phyloP scores from a whole-genome alignment of 179 eudicot genomes.

The Vitellaria paradoxa region DNA sequence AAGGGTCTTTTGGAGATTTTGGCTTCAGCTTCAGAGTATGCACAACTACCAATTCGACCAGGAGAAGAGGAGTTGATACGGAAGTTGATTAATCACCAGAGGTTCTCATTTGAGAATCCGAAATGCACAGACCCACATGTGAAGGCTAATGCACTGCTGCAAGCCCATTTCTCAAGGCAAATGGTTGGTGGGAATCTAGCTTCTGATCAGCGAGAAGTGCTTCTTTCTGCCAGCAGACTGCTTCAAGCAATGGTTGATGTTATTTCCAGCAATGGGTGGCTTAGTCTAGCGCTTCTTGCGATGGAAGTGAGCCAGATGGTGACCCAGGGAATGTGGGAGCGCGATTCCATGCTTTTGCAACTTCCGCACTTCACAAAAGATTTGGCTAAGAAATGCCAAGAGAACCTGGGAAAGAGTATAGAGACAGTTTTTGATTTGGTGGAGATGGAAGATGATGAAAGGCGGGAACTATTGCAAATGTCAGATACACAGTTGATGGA shows the following conservation, averaged over 20 bases:
- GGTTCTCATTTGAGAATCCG: constrained; percentile 83
- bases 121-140: constrained; percentile 79
- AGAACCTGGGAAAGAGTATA: constrained; percentile 64
- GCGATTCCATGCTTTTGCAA: constrained; percentile 90
- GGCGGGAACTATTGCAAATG: constrained; percentile 72
- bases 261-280: constrained; percentile 93
- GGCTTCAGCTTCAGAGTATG: constrained; percentile 85
- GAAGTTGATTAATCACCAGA: constrained; percentile 71
- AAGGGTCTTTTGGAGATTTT: constrained; percentile 90
- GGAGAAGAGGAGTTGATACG: constrained; percentile 87
- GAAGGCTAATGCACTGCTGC: constrained; percentile 66
- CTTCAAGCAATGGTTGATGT: constrained; percentile 88
- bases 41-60: constrained; percentile 72
- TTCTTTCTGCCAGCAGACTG: constrained; percentile 49
- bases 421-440: constrained; percentile 83
- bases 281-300: constrained; percentile 78
- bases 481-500: constrained; percentile 68
- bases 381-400: constrained; percentile 78
- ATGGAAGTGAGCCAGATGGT: constrained; percentile 99
- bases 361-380: constrained; percentile 88
- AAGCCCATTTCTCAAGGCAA: constrained; percentile 79
- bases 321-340: constrained; percentile 96
- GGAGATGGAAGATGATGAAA: constrained; percentile 89
- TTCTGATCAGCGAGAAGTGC: constrained; percentile 57
- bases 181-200: constrained; percentile 70